A percentile compares a stretch with the other conserved stretches of the same genome.
phyloP scores from a whole-genome alignment of 441 rosid genomes.

The Metrosideros polymorpha region DNA sequence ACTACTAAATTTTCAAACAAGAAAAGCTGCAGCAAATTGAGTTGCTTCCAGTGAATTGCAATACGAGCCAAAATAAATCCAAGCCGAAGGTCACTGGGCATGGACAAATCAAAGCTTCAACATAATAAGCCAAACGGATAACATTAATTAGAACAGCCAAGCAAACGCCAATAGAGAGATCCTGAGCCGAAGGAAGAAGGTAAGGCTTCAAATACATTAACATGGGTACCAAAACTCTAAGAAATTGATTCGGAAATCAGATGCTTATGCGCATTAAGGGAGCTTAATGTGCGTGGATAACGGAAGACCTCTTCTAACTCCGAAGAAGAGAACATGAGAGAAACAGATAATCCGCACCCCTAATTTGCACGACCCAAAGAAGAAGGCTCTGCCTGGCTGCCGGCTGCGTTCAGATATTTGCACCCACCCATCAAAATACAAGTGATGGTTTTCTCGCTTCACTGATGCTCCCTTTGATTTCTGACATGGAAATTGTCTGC shows the following conservation, averaged over 20 bases:
- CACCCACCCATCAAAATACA: background rate
- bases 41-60: no score
- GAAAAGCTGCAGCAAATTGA: no score
- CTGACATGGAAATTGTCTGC: background rate
- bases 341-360: background rate
- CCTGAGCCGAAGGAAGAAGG: background rate
- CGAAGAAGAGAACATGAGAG: background rate
- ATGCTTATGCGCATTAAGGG: background rate
- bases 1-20: no score
- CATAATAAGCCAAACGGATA: background rate
- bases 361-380: background rate
- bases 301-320: background rate
- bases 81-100: background rate
- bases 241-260: background rate
- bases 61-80: no score
- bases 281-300: background rate
- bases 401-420: background rate
- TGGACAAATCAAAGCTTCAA: background rate
- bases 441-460: background rate
- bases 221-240: background rate
- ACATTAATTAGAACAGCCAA: background rate
- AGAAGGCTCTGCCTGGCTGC: background rate
- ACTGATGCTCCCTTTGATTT: background rate
- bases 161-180: background rate
- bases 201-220: background rate